Evolutionary conservation across 331 rosid species (phyloP), one percentile per base, ranked within the genome.

Genomic region (Saraca asoca): DNA sequence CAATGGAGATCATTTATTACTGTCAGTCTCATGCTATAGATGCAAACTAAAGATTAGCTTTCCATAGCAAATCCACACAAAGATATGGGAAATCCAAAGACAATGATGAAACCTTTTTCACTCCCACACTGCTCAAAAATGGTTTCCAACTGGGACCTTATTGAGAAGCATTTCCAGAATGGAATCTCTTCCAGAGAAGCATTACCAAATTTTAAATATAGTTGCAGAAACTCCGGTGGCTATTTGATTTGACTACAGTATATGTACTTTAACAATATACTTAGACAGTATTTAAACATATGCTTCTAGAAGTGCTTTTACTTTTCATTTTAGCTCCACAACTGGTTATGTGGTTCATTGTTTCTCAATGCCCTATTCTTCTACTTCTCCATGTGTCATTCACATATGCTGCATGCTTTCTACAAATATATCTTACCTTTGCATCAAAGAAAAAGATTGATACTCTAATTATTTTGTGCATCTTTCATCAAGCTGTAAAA

Each of bases 31-130:
- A 20, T 19, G 49, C 62, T 71, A 66, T 70, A 53, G 78, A 68
- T 60, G 51, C 74, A 65, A 58, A 39, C 43, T 7, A 66, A 69
- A 66, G 55, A 80, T 66, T 62, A 66, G 50, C 80, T 73, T 78
- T 77, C 64, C 53, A 63, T 65, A 73, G 18, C 73, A 75, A 75
- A 77, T 80, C 75, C 81, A 51, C n/a, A 41, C 37, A 24, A 24
- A 67, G 84, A 73, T 78, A 63, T 62, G 69, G 72, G 37, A 80
- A 75, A 75, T 78, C 76, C 70, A 78, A 58, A 34, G 52, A 69
- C 49, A 8, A 13, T n/a, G 52, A 48, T 53, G 38, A 56, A 37
- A 68, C 48, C 66, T 54, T 72, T 69, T 37, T 7, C 42, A 68
- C 33, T 58, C 67, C 79, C 31, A 24, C 31, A 68, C 74, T 72